A percentile compares a stretch with the other conserved stretches of the same genome.
Evolutionary conservation across 2,329 filamentous ascomycete species (phyloP).

Genomic region (Ophiocordyceps robertsii): DNA sequence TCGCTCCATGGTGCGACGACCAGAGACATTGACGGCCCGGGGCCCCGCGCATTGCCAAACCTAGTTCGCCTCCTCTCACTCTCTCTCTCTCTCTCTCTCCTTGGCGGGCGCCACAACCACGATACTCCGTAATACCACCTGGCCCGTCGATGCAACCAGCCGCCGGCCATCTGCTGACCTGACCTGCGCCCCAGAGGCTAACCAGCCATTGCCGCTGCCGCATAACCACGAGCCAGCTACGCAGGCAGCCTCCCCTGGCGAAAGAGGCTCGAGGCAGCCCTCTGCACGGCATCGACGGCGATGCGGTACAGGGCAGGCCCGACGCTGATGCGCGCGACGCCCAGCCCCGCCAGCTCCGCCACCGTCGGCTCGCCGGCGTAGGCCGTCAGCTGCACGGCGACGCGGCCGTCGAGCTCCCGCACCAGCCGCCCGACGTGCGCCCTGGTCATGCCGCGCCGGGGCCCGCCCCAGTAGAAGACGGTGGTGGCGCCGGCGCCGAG

Average conservation of each 20-base stretch:
- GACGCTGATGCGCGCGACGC: constrained; percentile 41
- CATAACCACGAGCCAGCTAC: background rate
- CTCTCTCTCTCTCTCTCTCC: no score
- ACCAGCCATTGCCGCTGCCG: no score
- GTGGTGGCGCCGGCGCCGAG: constrained; percentile 43
- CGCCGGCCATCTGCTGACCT: no score
- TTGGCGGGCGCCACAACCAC: no score
- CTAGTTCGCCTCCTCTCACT: background rate
- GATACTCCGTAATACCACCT: no score
- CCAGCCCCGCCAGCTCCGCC: constrained; percentile 29
- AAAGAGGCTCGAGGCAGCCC: constrained; percentile 17
- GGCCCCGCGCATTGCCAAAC: background rate
- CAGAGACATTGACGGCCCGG: background rate
- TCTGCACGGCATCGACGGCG: constrained; percentile 24
- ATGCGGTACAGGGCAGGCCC: constrained; percentile 31
- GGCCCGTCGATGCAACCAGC: no score
- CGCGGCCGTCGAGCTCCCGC: constrained; percentile 30
- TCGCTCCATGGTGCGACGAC: no score
- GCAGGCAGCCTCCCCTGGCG: constrained; percentile 7
- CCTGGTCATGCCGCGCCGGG: constrained; percentile 24
- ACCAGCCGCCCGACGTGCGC: constrained; percentile 34
- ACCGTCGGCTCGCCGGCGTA: constrained; percentile 25
- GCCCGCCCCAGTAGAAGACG: constrained; percentile 46
- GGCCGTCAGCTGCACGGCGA: constrained; percentile 32
- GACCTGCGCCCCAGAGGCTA: no score